A percentile compares a stretch with the other conserved stretches of the same genome.
Evolutionary conservation across 225 moss, liverwort and hornwort species (phyloP).

Genomic region (Sphagnum tenellum): DNA sequence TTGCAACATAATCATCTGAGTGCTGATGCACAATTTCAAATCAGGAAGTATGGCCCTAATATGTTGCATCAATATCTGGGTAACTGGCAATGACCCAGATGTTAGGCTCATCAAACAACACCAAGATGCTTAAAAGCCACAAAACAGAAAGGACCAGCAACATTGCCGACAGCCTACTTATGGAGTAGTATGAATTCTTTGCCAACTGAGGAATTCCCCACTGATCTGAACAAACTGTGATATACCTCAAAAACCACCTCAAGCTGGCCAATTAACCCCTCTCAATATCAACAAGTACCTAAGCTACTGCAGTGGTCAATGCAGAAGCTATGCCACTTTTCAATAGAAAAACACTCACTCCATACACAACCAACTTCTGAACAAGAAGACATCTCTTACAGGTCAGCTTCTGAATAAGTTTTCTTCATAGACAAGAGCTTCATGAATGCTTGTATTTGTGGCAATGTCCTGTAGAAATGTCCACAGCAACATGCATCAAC

Average conservation of each 20-base stretch:
- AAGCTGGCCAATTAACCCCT: neutral
- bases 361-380: no score
- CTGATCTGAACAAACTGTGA: conserved; percentile 80
- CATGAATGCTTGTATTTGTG: conserved; percentile 78
- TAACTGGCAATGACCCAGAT: no score
- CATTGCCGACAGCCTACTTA: conserved; percentile 1
- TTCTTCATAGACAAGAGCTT: conserved; percentile 83
- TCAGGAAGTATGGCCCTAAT: conserved; percentile 92
- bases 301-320: no score
- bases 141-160: no score
- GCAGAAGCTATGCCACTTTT: no score
- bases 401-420: conserved; percentile 89
- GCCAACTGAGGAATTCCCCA: conserved; percentile 94
- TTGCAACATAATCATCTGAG: conserved; percentile 90
- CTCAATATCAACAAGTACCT: no score
- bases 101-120: no score
- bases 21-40: conserved; percentile 86
- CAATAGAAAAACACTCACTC: no score
- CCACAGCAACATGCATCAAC: neutral
- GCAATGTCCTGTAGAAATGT: conserved; percentile 56
- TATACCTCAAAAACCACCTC: conserved; percentile 51
- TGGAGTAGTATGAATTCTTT: conserved; percentile 63
- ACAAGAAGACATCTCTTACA: conserved; percentile 36
- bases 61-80: conserved; percentile 90
- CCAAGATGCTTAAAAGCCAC: no score